Evolutionary conservation across 441 rosid species (phyloP), one percentile per base, ranked within the genome.

Genomic region (Dalechampia spathulata): DNA sequence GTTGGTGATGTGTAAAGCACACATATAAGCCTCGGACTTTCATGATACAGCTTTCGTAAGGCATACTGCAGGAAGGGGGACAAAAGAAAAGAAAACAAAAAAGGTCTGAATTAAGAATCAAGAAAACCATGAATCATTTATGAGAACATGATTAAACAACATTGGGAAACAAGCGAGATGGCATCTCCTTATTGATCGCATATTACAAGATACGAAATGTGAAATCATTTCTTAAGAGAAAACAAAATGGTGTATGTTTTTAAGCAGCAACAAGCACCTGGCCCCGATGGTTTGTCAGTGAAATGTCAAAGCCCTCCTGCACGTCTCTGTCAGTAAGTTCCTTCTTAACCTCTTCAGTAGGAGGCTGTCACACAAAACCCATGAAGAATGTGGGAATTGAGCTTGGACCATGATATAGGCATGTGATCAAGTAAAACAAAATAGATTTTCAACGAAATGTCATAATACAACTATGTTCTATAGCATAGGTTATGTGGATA

Each of bases 1-100:
- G 97, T 86, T 64, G 96, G 97, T 52, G 97, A 44, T 17, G 99
- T 93, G 66, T 89, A 86, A 19, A 93, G 74, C 43, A 93, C 97
- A 61, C 86, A 81, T 55, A 89, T 57, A 69, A 89, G 90, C 74
- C 99, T 79, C 21, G 90, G 88, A 71, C 99, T 93, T 76, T 83
- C 97, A 67, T 89, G 99, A 72, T 93, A 93, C 75, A 93, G 61
- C 57, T 93, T 93, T 55, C 99, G 83, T 37, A 93, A 74, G 62
- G 97, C 85, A 81, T 92, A 92, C 97, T 92, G 81, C 57, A 42
- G 46, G 40, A 49, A 21, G 25, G 40, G 49, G 48, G 67, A 61
- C 36, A 70, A 51, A 22, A 26, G 57, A 21, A 51, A 14, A 39
- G 19, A 40, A 42, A 32, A 39, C 45, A 43, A 30, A 38, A 54